Evolutionary conservation across 192 early-diverging fungal genomes (phyloP).

Genomic region (Coemansia sp.): DNA sequence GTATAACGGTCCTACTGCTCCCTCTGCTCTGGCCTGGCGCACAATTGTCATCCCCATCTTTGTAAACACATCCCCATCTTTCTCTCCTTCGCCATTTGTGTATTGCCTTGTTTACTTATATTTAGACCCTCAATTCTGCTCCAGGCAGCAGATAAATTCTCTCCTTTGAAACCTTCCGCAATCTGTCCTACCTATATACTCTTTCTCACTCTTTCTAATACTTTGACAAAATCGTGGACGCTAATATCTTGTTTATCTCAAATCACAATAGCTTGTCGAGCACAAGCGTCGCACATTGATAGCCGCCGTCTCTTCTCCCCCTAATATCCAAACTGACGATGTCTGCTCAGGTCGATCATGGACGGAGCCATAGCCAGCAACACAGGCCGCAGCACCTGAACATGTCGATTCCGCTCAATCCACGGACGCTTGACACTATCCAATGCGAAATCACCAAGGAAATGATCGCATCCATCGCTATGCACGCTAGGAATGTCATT

Average conservation of each 20-base stretch:
- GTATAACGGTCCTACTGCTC: slow-evolving; percentile 4
- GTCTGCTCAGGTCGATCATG: slow-evolving; percentile 29
- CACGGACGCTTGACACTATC: slow-evolving; percentile 43
- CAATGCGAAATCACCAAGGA: slow-evolving; percentile 53
- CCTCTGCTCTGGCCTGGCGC: background rate
- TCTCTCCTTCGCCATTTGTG: background rate
- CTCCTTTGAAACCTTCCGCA: background rate
- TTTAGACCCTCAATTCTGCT: background rate
- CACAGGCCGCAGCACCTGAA: slow-evolving; percentile 42
- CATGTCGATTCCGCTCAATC: slow-evolving; percentile 36
- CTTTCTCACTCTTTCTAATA: background rate
- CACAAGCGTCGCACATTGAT: background rate
- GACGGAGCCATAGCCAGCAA: background rate
- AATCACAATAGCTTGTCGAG: background rate
- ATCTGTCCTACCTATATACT: background rate
- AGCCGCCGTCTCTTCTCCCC: background rate
- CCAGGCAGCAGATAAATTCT: background rate
- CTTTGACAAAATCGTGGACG: background rate
- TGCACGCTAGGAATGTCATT: slow-evolving; percentile 58
- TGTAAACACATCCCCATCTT: background rate
- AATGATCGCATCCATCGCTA: slow-evolving; percentile 57
- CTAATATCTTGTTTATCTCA: background rate
- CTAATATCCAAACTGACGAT: background rate
- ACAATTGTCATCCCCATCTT: slow-evolving; percentile 15
- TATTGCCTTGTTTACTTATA: slow-evolving; percentile 5